Evolutionary conservation across 371 early-diverging fungal genomes (phyloP).

Genomic region (Antonospora locustae): DNA sequence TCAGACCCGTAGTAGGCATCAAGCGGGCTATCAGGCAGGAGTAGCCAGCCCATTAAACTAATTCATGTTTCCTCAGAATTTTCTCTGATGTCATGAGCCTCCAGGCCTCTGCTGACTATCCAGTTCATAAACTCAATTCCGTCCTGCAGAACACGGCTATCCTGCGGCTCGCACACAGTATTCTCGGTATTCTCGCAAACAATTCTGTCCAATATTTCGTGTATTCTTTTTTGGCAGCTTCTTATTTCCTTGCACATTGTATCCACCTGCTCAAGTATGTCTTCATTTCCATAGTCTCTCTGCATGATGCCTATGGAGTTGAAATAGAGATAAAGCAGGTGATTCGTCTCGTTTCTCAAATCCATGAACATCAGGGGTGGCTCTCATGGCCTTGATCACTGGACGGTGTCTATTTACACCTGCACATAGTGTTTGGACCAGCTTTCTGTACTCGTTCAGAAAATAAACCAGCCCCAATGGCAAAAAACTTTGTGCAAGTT

Average conservation of each 20-base stretch:
- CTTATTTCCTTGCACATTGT: conserved; percentile 18
- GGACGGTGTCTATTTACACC: background rate
- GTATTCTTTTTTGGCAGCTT: conserved; percentile 17
- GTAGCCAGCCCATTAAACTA: too few species aligned
- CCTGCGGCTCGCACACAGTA: too few species aligned
- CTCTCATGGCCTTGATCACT: background rate
- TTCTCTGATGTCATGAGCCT: too few species aligned
- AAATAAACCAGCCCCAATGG: conserved; percentile 2
- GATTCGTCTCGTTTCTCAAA: conserved; percentile 32
- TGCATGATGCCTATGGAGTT: conserved; percentile 37
- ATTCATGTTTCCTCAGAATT: too few species aligned
- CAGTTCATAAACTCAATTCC: too few species aligned
- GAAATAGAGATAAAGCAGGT: conserved; percentile 36
- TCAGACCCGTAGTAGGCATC: too few species aligned
- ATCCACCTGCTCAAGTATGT: conserved; percentile 2
- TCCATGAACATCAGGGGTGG: conserved; percentile 6
- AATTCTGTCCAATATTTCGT: conserved; percentile 8
- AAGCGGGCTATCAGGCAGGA: too few species aligned
- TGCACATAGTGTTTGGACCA: background rate
- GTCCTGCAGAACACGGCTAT: too few species aligned
- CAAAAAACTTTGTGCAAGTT: conserved; percentile 21
- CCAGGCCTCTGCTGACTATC: too few species aligned
- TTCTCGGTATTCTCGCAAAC: too few species aligned
- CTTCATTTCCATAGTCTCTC: conserved; percentile 14
- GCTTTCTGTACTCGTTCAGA: background rate